Evolutionary conservation across 1,284 basidiomycete genomes (phyloP).

Genomic region (Naganishia sp.): DNA sequence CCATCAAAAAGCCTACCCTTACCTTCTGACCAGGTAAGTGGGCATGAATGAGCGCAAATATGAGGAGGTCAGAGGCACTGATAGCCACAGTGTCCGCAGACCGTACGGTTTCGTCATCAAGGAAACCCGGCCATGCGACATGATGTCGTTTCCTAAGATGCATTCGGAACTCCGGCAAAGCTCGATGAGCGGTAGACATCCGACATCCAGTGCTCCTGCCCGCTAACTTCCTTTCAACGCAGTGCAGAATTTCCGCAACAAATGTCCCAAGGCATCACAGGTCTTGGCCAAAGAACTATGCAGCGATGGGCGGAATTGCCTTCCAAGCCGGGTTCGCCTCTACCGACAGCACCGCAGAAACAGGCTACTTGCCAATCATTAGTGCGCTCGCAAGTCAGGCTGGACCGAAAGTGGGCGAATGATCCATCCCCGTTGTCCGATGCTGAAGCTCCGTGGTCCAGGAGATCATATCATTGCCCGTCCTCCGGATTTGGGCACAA

Average conservation of each 20-base stretch:
- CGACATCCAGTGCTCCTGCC: no score
- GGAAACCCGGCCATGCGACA: constrained; percentile 7
- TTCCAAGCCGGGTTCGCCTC: constrained; percentile 3
- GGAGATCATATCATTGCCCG: constrained; percentile 4
- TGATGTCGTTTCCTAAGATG: neutral
- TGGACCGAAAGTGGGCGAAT: constrained; percentile 11
- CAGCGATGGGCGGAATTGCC: neutral
- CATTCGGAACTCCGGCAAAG: neutral
- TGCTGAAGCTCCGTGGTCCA: neutral
- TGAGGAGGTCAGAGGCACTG: neutral
- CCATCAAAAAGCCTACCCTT: neutral
- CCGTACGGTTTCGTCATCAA: neutral
- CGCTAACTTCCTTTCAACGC: neutral
- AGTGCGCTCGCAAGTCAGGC: neutral
- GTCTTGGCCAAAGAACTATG: constrained; percentile 6
- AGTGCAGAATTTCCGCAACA: constrained; percentile 5
- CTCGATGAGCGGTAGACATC: neutral
- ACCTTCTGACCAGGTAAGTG: constrained; percentile 7
- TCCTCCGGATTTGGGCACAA: no score
- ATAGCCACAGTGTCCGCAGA: neutral
- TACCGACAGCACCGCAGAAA: neutral
- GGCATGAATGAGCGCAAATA: neutral
- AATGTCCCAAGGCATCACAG: constrained; percentile 8
- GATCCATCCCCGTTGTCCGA: neutral
- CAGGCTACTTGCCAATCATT: constrained; percentile 10